phyloP scores from a whole-genome alignment of 1,139 yeast species.

The Suhomyces terraborum region DNA sequence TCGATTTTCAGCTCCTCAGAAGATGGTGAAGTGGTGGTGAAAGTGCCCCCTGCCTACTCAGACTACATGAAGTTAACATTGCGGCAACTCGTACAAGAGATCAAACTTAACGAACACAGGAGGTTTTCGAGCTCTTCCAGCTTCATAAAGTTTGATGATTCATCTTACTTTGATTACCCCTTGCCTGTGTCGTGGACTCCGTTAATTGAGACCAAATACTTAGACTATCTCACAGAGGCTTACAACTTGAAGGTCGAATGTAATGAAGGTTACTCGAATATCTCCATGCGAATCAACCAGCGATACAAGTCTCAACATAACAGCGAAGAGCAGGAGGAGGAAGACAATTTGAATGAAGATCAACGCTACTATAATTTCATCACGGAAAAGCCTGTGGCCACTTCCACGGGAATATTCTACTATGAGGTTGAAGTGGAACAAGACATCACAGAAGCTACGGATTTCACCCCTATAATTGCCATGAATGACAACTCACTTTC shows the following conservation, averaged over 20 bases:
- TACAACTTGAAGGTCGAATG: slow-evolving; percentile 29
- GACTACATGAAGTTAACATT: slow-evolving; percentile 29
- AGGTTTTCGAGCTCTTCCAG: slow-evolving; percentile 30
- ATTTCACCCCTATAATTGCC: slow-evolving; percentile 34
- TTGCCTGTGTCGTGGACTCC: slow-evolving; percentile 48
- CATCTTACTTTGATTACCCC: slow-evolving; percentile 31
- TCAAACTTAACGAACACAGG: slow-evolving; percentile 26
- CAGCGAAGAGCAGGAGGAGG: slow-evolving; percentile 5
- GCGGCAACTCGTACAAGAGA: slow-evolving; percentile 29
- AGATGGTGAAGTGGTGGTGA: slow-evolving; percentile 28
- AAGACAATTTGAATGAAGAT: background rate
- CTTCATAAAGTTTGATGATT: slow-evolving; percentile 29
- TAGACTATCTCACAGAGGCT: slow-evolving; percentile 24
- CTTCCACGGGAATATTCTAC: slow-evolving; percentile 39
- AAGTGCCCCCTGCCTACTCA: slow-evolving; percentile 24
- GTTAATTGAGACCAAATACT: slow-evolving; percentile 29
- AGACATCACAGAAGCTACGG: slow-evolving; percentile 32
- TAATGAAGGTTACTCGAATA: slow-evolving; percentile 34
- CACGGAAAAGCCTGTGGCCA: slow-evolving; percentile 34
- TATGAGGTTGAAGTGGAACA: slow-evolving; percentile 43
- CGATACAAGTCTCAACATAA: background rate
- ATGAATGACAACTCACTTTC: slow-evolving; percentile 40
- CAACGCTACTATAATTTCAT: slow-evolving; percentile 36
- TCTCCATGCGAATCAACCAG: slow-evolving; percentile 23
- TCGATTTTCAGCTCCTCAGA: slow-evolving; percentile 20